Evolutionary conservation across 176 grass and related monocot genomes (phyloP).

Genomic region (Musa schizocarpa): DNA sequence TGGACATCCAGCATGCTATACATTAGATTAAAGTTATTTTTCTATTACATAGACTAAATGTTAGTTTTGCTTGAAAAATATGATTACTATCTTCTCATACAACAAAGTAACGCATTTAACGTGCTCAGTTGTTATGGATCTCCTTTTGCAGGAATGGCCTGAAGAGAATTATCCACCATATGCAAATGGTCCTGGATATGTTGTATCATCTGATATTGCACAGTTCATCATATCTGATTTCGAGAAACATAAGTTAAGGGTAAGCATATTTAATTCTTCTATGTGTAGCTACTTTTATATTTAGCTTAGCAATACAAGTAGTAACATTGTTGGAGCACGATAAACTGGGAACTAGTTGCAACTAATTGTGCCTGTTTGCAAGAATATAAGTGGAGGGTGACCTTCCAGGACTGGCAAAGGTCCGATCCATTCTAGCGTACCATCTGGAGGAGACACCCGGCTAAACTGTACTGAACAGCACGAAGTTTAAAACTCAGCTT

Average conservation of each 20-base stretch:
- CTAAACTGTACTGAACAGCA: too few relatives aligned
- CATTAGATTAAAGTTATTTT: too few relatives aligned
- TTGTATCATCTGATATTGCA: conserved; percentile 83
- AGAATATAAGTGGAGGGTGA: too few relatives aligned
- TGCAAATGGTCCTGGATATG: conserved; percentile 94
- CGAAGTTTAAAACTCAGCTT: too few relatives aligned
- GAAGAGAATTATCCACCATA: conserved; percentile 93
- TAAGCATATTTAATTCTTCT: conserved; percentile 28
- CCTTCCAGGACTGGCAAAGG: too few relatives aligned
- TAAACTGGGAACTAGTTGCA: too few relatives aligned
- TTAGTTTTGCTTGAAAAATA: neutral
- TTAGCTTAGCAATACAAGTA: too few relatives aligned
- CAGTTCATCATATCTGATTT: conserved; percentile 71
- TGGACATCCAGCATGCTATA: too few relatives aligned
- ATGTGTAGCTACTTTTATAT: neutral
- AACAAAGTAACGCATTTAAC: neutral
- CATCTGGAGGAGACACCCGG: too few relatives aligned
- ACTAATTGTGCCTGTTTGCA: too few relatives aligned
- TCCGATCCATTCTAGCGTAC: too few relatives aligned
- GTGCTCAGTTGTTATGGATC: conserved; percentile 15
- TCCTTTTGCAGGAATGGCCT: conserved; percentile 82
- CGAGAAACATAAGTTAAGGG: conserved; percentile 68
- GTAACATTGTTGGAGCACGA: neutral
- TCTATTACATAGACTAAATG: neutral
- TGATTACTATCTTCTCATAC: too few relatives aligned